Percentiles rank a stretch among this genome's conserved stretches.
Conservation (phyloP, 2,329 filamentous ascomycete species). For the Fusarium caatingaense region DNA sequence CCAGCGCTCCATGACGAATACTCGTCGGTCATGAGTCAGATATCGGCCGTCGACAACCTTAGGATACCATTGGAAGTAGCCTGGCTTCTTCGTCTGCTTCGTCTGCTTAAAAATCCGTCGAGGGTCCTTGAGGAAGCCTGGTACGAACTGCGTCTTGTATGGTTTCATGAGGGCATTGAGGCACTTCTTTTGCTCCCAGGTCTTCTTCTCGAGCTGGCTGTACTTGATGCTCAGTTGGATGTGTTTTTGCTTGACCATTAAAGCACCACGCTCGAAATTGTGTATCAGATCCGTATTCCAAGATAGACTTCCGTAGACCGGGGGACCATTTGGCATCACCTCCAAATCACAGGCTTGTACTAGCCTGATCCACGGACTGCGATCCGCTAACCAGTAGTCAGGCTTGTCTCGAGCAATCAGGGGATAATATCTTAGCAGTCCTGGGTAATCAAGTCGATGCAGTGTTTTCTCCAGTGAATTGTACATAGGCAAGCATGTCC, state of each 20-base stretch:
- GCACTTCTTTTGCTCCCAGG: not conserved
- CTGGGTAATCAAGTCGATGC: no score
- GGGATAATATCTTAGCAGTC: not conserved
- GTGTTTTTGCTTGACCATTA: constrained; percentile 1
- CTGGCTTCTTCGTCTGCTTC: no score
- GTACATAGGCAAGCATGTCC: not conserved
- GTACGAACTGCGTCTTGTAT: not conserved
- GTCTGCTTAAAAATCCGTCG: no score
- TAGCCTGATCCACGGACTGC: not conserved
- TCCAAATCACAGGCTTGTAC: not conserved
- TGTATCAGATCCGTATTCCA: not conserved
- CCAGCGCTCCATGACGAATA: no score
- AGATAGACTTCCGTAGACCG: rapidly evolving
- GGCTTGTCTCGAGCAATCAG: not conserved
- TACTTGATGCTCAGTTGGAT: constrained; percentile 15
- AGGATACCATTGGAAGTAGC: not conserved
- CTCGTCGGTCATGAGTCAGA: not conserved
- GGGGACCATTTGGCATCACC: not conserved
- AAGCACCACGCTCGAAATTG: not conserved
- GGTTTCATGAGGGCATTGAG: constrained; percentile 2
- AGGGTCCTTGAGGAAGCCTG: not conserved
- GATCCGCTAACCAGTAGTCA: constrained; percentile 1
- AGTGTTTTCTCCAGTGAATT: not conserved
- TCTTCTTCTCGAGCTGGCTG: not conserved
- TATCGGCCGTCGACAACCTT: constrained; percentile 13